Percentiles rank a stretch among this genome's conserved stretches.
Conservation (phyloP, 768 basidiomycete species). For the Leccinum pellstonianum region DNA sequence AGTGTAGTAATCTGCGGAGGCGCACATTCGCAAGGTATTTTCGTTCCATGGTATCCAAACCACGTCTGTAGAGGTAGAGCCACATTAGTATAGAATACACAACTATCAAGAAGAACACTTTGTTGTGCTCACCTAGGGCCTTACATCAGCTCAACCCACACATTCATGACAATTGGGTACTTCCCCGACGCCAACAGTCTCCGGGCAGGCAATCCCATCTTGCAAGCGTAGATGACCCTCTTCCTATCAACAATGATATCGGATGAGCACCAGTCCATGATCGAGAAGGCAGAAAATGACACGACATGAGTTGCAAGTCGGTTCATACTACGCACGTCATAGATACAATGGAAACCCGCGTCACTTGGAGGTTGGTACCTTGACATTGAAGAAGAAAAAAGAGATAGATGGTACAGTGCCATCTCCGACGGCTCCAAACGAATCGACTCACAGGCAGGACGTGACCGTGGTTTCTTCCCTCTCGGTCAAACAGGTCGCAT, state of each 20-base stretch:
- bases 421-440: not conserved
- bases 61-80: not conserved
- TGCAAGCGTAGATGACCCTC: not conserved
- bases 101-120: not conserved
- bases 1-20: not conserved
- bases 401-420: not conserved
- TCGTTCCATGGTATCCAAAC: not conserved
- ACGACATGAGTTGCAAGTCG: not conserved
- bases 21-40: no score
- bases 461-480: not conserved
- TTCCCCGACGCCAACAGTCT: not conserved
- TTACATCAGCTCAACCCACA: not conserved
- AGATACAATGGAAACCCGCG: not conserved
- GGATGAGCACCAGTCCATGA: not conserved
- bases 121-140: no score
- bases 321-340: conserved; percentile 2
- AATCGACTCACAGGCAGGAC: conserved; percentile 1
- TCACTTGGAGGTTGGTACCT: not conserved
- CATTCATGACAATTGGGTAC: not conserved
- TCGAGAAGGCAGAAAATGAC: not conserved
- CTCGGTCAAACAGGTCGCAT: not conserved
- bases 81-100: not conserved
- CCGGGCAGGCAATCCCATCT: not conserved
- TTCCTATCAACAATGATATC: not conserved
- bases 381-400: not conserved